Percentiles rank a stretch among this genome's conserved stretches.
Evolutionary conservation across 2,329 filamentous ascomycete genomes (phyloP).

Genomic region (Venturia nashicola): DNA sequence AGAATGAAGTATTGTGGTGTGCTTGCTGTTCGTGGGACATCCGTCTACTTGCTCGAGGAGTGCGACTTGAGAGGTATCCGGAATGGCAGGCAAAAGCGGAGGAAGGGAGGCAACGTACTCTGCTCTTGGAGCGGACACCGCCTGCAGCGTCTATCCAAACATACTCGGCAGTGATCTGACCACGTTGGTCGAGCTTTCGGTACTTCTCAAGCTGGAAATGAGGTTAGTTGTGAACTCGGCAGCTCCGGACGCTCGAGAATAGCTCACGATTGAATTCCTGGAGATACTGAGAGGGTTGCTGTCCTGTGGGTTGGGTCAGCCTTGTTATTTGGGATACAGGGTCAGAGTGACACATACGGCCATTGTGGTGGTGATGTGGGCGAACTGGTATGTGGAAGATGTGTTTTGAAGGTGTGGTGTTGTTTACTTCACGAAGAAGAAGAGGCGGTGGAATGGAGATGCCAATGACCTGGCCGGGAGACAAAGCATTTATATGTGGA

Average conservation of each 20-base stretch:
- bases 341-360: background rate
- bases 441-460: background rate
- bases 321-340: background rate
- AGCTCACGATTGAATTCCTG: background rate
- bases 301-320: background rate
- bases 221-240: background rate
- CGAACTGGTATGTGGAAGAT: background rate
- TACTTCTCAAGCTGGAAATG: conserved; percentile 71
- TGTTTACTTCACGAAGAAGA: background rate
- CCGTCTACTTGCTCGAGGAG: background rate
- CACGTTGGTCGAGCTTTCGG: conserved; percentile 80
- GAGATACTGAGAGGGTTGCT: background rate
- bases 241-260: background rate
- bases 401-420: background rate
- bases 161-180: conserved; percentile 85
- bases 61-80: background rate
- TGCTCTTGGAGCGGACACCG: conserved; percentile 78
- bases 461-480: background rate
- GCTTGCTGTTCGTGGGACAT: background rate
- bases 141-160: conserved; percentile 86
- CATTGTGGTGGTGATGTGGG: background rate
- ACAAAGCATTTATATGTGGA: background rate
- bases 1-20: background rate
- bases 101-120: background rate
- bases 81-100: conserved; percentile 12